These are phyloP conservation scores for Candida germanica DNA, from an alignment of 805 yeast species.

Conservation along the genomic window DNA sequence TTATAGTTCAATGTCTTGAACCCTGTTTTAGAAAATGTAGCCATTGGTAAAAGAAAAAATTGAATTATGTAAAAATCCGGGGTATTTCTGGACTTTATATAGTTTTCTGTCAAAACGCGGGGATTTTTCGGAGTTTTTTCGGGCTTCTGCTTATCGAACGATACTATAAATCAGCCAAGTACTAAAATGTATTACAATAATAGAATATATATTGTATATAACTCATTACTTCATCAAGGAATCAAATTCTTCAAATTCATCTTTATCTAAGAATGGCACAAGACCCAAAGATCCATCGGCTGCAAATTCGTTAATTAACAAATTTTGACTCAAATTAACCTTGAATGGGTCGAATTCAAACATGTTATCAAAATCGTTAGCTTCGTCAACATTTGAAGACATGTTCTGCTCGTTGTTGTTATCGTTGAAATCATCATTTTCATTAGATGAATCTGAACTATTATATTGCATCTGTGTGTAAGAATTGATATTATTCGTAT, in stretches of 20 bases:
- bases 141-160: no score
- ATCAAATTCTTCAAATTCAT: constrained; percentile 4
- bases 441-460: background rate
- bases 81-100: background rate
- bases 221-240: background rate
- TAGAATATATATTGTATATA: background rate
- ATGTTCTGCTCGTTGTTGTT: background rate
- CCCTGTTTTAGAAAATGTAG: constrained; percentile 30
- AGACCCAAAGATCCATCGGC: constrained; percentile 80
- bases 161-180: no score
- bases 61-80: background rate
- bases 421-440: background rate
- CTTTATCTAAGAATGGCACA: constrained; percentile 51
- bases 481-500: background rate
- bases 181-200: no score
- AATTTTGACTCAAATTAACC: constrained; percentile 25
- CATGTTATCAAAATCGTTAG: constrained; percentile 15
- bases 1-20: constrained; percentile 34
- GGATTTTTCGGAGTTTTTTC: constrained; percentile 4
- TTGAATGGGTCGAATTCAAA: constrained; percentile 40
- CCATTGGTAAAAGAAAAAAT: constrained; percentile 24
- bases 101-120: background rate
- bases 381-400: constrained; percentile 4
- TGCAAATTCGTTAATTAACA: constrained; percentile 53
- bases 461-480: no score